These are phyloP conservation scores for Aquilaria malaccensis DNA, from an alignment of 345 rosid genomes.

Conservation along the genomic window DNA sequence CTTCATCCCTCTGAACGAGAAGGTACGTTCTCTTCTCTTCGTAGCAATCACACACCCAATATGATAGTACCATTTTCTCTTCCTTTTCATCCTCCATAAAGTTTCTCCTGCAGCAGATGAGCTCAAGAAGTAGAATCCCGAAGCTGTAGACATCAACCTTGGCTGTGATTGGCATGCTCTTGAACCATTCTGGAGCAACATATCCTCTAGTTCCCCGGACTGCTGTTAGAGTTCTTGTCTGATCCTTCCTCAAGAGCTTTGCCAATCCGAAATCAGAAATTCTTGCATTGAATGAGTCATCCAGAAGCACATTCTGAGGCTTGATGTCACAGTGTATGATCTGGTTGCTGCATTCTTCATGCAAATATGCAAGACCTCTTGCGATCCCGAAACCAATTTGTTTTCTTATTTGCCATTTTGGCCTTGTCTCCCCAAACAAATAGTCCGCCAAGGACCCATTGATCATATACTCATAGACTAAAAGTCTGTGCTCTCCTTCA, in stretches of 20 bases:
- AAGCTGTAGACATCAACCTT: slow-evolving; percentile 45
- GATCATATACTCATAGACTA: slow-evolving; percentile 11
- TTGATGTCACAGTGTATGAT: slow-evolving; percentile 24
- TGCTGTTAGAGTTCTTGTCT: slow-evolving; percentile 2
- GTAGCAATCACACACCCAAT: slow-evolving; percentile 48
- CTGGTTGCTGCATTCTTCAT: slow-evolving; percentile 15
- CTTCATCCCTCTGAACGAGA: slow-evolving; percentile 30
- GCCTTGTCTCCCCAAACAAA: background rate
- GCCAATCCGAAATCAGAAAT: slow-evolving; percentile 19
- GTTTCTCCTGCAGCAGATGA: slow-evolving; percentile 27
- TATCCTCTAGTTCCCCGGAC: slow-evolving; percentile 11
- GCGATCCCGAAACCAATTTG: slow-evolving; percentile 13
- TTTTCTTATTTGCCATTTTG: slow-evolving; percentile 13
- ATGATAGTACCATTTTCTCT: slow-evolving; percentile 20
- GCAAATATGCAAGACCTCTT: slow-evolving; percentile 17
- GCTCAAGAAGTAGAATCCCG: slow-evolving; percentile 31
- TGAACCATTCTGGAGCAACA: slow-evolving; percentile 12
- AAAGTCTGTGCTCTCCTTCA: background rate
- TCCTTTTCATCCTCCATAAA: slow-evolving; percentile 8
- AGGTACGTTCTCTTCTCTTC: slow-evolving; percentile 16
- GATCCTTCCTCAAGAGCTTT: slow-evolving; percentile 8
- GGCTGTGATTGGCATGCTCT: slow-evolving; percentile 28
- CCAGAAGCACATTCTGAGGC: slow-evolving; percentile 17
- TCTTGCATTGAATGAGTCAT: slow-evolving; percentile 8
- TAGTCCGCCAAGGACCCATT: slow-evolving; percentile 4